Evolutionary conservation across 352 stramenopile genomes (phyloP), one percentile per base, ranked within the genome.

Genomic region (Globisporangium spiculum): DNA sequence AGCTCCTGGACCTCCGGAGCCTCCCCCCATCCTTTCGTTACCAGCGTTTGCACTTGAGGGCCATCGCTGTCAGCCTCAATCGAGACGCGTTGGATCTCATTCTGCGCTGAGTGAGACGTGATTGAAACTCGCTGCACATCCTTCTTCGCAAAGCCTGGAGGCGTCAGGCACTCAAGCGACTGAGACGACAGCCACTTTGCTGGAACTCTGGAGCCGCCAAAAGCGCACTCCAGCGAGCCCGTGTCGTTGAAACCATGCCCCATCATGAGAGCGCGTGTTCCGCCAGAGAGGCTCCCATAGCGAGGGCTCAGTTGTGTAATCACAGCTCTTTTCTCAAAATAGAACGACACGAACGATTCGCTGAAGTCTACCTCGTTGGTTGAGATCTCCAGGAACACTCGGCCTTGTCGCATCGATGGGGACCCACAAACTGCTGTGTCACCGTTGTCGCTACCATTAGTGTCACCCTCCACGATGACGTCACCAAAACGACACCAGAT

Each of bases 311-410:
- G 18, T 9, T 41, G 50, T 16, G 27, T 32, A 59, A 63, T 52
- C 4, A 34, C 48, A 4, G 65, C 18, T 64, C n/a, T 65, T n/a
- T 36, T 36, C n/a, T 65, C 44, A 22, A 84, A 54, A 10, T 22
- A 70, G 54, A 76, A 78, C 30, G 38, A 52, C 26, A 75, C 5
- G 0, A 27, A 57, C 14, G 76, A 79, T 0, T 80, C 68, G 36
- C 76, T 85, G 44, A 86, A 89, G 52, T 89, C 80, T 7, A 66
- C 62, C 34, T 73, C 61, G 54, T 89, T 89, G 5, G 67, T 72
- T 3, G 78, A 85, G 0, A 89, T 60, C 50, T 80, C 77, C 7
- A 86, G 54, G 26, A 67, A 61, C 36, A 76, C 72, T 16, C 48
- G 54, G 10, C 72, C 75, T 20, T 53, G 30, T 3, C 36, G 20